Base-by-base conservation (phyloP, 2,329 filamentous ascomycete species). In the Alternaria longipes region DNA sequence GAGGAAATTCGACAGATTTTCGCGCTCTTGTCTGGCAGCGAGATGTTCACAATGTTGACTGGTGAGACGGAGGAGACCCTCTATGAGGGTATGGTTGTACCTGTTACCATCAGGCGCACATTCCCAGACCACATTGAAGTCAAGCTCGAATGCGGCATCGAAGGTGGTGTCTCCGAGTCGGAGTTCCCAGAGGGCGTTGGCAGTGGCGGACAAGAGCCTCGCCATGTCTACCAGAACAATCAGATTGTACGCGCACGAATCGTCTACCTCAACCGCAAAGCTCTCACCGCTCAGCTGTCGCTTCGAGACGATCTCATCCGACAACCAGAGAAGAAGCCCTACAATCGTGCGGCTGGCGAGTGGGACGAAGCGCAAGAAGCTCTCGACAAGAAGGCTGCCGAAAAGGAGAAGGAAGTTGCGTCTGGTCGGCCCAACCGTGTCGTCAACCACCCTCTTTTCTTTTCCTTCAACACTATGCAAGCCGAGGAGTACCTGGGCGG, bases 371-470 rank as follows among this genome's bases (percentile, higher is more conserved):
- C 85, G 3, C 89, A 93, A 70, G 95, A 99, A 79, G 85, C 87
- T 18, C 87, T 89, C 46, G 95, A 98, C 74, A 90, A 88, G 62
- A 79, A 80, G 75, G 93, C 97, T 57, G 89, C 92, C 59, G 83
- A 95, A 65, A 89, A 91, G 56, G 93, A 96, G 78, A 97, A 94
- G 81, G 93, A 95, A 74, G 91, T 92, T 75, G 87, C 88, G 11
- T 92, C 92, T 18, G 93, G 92, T 14, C 92, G 95, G 51, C 91
- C 92, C 3, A 93, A 97, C 78, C 89, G 95, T 77, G 95, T 99
- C 61, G 95, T 99, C 83, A 99, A 99, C 79, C 95, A 99, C 76
- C 94, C 95, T 26, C 87, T 98, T 16, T 99, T 98, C 87, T 91
- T 90, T 70, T 90, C 93, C 0, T 98, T 96, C 85, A 97, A 97